phyloP scores from a whole-genome alignment of 345 rosid genomes.

The Eutrema japonicum region DNA sequence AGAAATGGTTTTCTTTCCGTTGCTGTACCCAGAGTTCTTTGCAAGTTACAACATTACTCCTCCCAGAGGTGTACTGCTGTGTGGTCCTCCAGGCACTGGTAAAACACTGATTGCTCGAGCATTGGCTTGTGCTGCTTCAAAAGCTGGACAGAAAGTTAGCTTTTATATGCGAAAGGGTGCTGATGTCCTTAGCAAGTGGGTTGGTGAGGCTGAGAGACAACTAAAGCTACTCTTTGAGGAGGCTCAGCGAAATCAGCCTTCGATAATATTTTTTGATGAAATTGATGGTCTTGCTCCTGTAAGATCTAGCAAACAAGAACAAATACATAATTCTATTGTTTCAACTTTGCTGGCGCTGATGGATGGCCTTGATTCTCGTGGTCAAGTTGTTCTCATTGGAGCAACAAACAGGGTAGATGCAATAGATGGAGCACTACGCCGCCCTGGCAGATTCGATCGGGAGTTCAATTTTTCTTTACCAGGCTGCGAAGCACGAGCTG shows the following conservation, averaged over 20 bases:
- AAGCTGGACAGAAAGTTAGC: slow-evolving; percentile 99
- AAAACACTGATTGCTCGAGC: slow-evolving; percentile 99
- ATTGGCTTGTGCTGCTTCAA: slow-evolving; percentile 99
- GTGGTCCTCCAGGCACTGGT: slow-evolving; percentile 99
- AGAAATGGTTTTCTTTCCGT: slow-evolving; percentile 99
- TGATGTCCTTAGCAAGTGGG: slow-evolving; percentile 99
- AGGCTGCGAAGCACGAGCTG: slow-evolving; percentile 96
- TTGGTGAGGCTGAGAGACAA: slow-evolving; percentile 99
- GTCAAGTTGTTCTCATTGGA: slow-evolving; percentile 99
- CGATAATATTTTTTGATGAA: slow-evolving; percentile 98
- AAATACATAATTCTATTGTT: slow-evolving; percentile 98
- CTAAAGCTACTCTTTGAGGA: slow-evolving; percentile 97
- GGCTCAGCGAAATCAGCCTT: slow-evolving; percentile 98
- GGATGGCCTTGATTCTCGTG: slow-evolving; percentile 99
- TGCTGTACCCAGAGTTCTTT: slow-evolving; percentile 98
- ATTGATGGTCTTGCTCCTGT: slow-evolving; percentile 99
- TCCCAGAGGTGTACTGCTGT: slow-evolving; percentile 95
- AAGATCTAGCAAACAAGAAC: slow-evolving; percentile 99
- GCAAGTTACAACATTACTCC: slow-evolving; percentile 95
- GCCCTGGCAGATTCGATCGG: slow-evolving; percentile 99
- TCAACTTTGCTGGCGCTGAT: slow-evolving; percentile 98
- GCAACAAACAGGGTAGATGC: slow-evolving; percentile 99
- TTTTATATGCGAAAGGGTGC: slow-evolving; percentile 99
- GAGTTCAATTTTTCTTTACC: slow-evolving; percentile 98
- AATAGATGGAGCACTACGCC: slow-evolving; percentile 98